Evolutionary conservation across 257 asterid genomes (phyloP), one percentile per base, ranked within the genome.

Genomic region (Nicotiana attenuata): DNA sequence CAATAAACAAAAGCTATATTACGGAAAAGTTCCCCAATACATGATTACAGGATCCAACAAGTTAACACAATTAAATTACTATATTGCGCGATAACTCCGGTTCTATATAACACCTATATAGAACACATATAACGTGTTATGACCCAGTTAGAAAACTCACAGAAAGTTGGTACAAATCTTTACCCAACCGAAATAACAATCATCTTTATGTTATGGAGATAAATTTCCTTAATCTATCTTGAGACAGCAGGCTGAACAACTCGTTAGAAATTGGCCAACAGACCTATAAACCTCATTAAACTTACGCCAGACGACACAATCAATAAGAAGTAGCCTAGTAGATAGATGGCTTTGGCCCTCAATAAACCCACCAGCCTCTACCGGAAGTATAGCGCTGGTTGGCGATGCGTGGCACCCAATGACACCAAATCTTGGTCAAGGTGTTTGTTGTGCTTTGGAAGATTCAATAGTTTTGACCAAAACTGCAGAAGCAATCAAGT

Each of bases 351-450:
- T 93, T 63, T 93, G 99, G 99, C 99, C 98, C 3, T 91, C 88
- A 29, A 81, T 90, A 38, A 90, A 84, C 57, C 97, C 99, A 59
- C 85, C 90, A 0, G 91, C 88, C 57, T 91, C 97, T 16, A 75
- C 57, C 7, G 97, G 96, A n/a, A 90, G 82, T 17, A 92, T 90
- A 20, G 96, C 92, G 77, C 91, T 96, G 5, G 94, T 90, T 28
- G 98, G 99, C 0, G 98, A 94, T 59, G 97, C 98, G 2, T 94
- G 98, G 97, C 99, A 96, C 83, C 99, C 99, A 0, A 96, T 96
- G 99, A 96, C 99, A 1, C 97, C 99, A 11, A 92, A 94, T 85
- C 91, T 92, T 0, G 99, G 98, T 28, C 98, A 96, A 84, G 99
- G 98, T 4, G 99, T 90, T 0, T 94, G 99, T 57, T 92, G 97